These are phyloP conservation scores for Aspergillus heteromorphus DNA, from an alignment of 495 filamentous ascomycete genomes.

Conservation along the genomic window DNA sequence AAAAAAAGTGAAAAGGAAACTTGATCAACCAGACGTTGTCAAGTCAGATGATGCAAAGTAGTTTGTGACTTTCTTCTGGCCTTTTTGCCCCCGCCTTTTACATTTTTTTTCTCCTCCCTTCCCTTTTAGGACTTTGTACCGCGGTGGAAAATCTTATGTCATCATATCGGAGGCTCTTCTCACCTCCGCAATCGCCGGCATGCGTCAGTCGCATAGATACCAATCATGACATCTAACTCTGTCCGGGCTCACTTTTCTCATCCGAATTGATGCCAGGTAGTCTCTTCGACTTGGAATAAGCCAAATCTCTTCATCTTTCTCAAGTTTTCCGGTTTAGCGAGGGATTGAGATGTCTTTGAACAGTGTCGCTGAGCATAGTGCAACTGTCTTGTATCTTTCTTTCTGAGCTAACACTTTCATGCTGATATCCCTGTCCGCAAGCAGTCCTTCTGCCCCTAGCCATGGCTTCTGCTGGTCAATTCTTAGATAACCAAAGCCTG, in stretches of 20 bases:
- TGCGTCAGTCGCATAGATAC: not conserved
- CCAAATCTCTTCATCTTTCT: not conserved
- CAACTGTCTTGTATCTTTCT: conserved; percentile 9
- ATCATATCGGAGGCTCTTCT: conserved; percentile 27
- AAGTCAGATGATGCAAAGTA: not conserved
- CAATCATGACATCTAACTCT: not conserved
- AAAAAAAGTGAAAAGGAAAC: conserved; percentile 3
- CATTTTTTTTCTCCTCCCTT: conserved; percentile 16
- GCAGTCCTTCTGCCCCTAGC: not conserved
- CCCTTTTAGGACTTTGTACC: conserved; percentile 2
- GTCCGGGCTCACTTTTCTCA: not conserved
- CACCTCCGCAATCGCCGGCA: conserved; percentile 18
- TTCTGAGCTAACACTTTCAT: conserved; percentile 6
- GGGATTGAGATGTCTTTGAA: conserved; percentile 21
- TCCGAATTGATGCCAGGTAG: not conserved
- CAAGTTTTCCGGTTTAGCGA: too few species aligned
- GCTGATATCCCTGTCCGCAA: not conserved
- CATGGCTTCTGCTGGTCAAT: conserved; percentile 46
- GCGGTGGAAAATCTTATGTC: conserved; percentile 32
- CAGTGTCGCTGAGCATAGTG: conserved; percentile 9
- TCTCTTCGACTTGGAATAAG: not conserved
- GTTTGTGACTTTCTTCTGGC: not conserved
- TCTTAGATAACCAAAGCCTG: conserved; percentile 33
- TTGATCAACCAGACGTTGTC: not conserved
- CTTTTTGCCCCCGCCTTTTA: not conserved